Evolutionary conservation across 2,329 filamentous ascomycete genomes (phyloP).

Genomic region (Xylaria sp.): DNA sequence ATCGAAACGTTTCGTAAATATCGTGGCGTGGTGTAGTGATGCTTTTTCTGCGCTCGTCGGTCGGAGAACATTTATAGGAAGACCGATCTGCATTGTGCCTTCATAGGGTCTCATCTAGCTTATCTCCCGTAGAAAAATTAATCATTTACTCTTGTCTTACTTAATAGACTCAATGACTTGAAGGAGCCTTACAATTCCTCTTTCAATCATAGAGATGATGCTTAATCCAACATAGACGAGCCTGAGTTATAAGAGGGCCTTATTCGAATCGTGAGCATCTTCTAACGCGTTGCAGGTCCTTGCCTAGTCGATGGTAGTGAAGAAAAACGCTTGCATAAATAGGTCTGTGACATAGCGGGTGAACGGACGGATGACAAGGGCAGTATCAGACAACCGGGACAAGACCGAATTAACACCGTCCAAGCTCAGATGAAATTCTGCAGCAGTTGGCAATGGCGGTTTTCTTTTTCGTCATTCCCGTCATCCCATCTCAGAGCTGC

Average conservation of each 20-base stretch:
- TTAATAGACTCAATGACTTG: not conserved
- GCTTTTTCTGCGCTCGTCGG: conserved; percentile 28
- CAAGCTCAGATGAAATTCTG: conserved; percentile 5
- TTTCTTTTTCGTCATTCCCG: conserved; percentile 20
- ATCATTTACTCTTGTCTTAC: conserved; percentile 10
- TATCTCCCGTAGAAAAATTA: not conserved
- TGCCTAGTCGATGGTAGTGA: not conserved
- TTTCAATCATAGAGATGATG: not conserved
- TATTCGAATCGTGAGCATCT: not conserved
- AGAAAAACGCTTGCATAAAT: conserved; percentile 1
- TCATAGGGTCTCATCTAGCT: not conserved
- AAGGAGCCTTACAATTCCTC: conserved; percentile 2
- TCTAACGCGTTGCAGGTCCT: not conserved
- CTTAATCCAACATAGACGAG: not conserved
- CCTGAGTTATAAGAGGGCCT: not conserved
- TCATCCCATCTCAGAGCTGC: conserved; percentile 13
- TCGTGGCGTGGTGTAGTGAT: conserved; percentile 24
- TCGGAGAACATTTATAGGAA: conserved; percentile 12
- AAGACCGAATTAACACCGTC: conserved; percentile 15
- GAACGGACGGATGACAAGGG: conserved; percentile 17
- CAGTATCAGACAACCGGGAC: conserved; percentile 20
- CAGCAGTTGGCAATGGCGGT: not conserved
- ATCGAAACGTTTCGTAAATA: conserved; percentile 8
- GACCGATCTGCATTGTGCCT: conserved; percentile 6
- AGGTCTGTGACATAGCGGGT: conserved; percentile 1